phyloP scores from a whole-genome alignment of 2,329 filamentous ascomycete genomes.

The Trichoderma simmonsii region DNA sequence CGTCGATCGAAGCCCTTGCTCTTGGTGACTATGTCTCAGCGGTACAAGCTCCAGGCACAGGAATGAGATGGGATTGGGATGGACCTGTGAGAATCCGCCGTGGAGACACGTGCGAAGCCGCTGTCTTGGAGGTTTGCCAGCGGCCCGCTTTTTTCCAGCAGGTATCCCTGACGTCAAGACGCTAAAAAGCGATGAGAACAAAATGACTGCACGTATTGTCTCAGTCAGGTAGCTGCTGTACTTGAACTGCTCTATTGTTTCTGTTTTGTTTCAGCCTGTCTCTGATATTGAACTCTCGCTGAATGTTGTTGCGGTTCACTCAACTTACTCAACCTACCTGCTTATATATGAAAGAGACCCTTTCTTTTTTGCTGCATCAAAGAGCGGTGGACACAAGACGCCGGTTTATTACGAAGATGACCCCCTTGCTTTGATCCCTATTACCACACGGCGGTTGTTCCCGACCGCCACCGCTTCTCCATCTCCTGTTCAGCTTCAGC shows the following conservation, averaged over 20 bases:
- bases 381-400: not conserved
- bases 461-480: not conserved
- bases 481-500: not conserved
- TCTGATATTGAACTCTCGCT: not conserved
- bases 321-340: not conserved
- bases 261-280: not conserved
- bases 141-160: slow-evolving; percentile 1
- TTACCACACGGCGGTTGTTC: not conserved
- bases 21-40: not conserved
- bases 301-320: not conserved
- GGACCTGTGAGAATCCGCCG: slow-evolving; percentile 10
- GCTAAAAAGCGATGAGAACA: not conserved
- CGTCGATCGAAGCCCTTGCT: not conserved
- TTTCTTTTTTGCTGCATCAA: not conserved
- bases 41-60: not conserved
- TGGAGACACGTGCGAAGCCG: slow-evolving; percentile 8
- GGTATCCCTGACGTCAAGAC: slow-evolving; percentile 7
- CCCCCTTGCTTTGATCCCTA: not conserved
- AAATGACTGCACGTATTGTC: not conserved
- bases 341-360: not conserved
- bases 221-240: not conserved
- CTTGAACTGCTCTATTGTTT: not conserved
- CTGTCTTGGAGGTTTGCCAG: not conserved
- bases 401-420: not conserved
- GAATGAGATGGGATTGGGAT: slow-evolving; percentile 8